Base-by-base conservation (phyloP, 805 yeast genomes). In the Candida hispaniensis region DNA sequence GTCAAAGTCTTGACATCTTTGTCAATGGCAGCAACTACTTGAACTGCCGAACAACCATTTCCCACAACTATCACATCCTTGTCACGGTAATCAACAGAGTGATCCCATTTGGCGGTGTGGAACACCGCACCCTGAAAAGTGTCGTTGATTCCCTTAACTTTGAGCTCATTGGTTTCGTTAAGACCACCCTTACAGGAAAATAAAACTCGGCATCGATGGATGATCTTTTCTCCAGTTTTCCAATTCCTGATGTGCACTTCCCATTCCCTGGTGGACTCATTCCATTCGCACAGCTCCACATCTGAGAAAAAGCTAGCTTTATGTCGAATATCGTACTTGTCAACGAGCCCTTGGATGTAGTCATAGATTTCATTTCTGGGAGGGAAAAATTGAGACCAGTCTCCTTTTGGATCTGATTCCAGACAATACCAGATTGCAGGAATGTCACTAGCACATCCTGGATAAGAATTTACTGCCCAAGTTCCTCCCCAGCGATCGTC, bases 391-490 rank as follows among this genome's bases (percentile, higher is more conserved):
- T 27, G 16, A 12, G 34, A 18, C 46, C 46, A 43, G 14, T 42
- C 30, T 12, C 43, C 43, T 34, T 43, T 43, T 24, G 42, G 46
- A 6, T 42, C 45, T 11, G 36, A 29, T 1, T 45, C 36, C 7
- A 43, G 34, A 5, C 46, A 42, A 28, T 44, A 44, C 38, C 40
- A 39, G 14, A 39, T 35, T n/a, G 47, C 47, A 10, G 47, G 47
- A 14, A 44, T 41, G 29, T 44, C 47, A 4, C 34, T 28, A 6
- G 45, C 44, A 15, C 47, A 44, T 6, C 47, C 47, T 3, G 49
- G 49, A 16, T 45, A 45, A 8, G 43, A 32, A 30, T 45, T 44
- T 14, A 41, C 40, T 9, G 27, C 38, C 49, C 49, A 45, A 12
- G 49, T 45, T 7, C 49, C 49, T 2, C 49, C 49, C 32, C 46